phyloP scores from a whole-genome alignment of 495 filamentous ascomycete species.

The Acidiella bohemica region DNA sequence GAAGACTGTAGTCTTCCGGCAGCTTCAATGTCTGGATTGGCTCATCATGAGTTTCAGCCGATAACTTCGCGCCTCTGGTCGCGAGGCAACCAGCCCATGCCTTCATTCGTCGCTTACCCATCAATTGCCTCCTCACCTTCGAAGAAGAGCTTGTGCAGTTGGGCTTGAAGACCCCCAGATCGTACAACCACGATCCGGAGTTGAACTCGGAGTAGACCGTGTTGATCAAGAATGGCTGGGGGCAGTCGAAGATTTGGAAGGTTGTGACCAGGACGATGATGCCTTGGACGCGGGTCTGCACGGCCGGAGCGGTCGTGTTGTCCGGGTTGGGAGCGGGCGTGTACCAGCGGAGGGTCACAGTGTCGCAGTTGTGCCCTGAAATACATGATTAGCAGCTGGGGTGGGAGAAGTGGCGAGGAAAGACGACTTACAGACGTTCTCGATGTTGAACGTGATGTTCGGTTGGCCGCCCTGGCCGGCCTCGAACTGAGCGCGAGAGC shows the following conservation, averaged over 20 bases:
- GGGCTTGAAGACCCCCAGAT: constrained; percentile 1
- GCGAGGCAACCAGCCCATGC: too few species aligned
- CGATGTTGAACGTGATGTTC: constrained; percentile 2
- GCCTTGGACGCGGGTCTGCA: not conserved
- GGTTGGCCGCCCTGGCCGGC: constrained; percentile 1
- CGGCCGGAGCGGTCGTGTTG: not conserved
- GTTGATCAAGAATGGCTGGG: constrained; percentile 3
- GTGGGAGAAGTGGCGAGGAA: too few species aligned
- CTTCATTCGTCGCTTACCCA: too few species aligned
- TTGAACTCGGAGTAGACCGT: constrained; percentile 7
- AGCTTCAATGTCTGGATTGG: too few species aligned
- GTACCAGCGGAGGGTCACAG: constrained; percentile 3
- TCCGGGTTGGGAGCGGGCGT: constrained; percentile 1
- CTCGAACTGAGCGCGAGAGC: not conserved
- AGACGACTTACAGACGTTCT: constrained; percentile 3
- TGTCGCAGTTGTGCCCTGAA: constrained; percentile 7
- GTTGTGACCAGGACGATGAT: constrained; percentile 1
- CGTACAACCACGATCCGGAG: constrained; percentile 3
- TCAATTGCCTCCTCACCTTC: too few species aligned
- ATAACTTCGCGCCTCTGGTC: too few species aligned
- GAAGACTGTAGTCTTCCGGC: too few species aligned
- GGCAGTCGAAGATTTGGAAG: constrained; percentile 1
- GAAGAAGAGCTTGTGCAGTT: too few species aligned
- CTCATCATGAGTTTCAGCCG: too few species aligned
- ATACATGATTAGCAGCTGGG: too few species aligned